phyloP scores from a whole-genome alignment of 2,329 filamentous ascomycete genomes.

The Penicillium verrucosum region DNA sequence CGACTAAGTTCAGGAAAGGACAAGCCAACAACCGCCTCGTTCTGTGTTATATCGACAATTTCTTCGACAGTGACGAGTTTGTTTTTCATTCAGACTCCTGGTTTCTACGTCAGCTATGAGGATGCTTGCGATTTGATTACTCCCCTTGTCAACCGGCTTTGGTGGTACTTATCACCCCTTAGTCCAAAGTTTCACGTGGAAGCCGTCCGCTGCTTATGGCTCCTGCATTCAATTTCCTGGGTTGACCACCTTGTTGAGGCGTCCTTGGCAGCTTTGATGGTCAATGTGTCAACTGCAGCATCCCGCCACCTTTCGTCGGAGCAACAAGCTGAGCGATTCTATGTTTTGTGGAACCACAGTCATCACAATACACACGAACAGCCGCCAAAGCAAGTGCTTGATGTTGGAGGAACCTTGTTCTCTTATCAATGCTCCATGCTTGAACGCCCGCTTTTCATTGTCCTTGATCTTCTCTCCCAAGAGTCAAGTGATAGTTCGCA shows the following conservation, averaged over 20 bases:
- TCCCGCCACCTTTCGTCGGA: conserved; percentile 31
- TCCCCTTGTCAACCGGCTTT: conserved; percentile 68
- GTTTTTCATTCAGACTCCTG: conserved; percentile 36
- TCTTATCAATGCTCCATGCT: conserved; percentile 59
- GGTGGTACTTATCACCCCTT: conserved; percentile 75
- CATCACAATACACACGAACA: conserved; percentile 39
- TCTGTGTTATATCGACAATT: conserved; percentile 37
- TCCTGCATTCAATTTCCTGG: conserved; percentile 70
- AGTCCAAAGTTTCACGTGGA: conserved; percentile 94
- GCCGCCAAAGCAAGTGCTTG: conserved; percentile 32
- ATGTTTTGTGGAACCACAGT: conserved; percentile 44
- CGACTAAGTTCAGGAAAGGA: conserved; percentile 22
- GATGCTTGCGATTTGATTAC: conserved; percentile 61
- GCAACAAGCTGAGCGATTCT: conserved; percentile 40
- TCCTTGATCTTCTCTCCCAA: conserved; percentile 74
- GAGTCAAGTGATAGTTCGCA: conserved; percentile 71
- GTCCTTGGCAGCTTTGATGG: conserved; percentile 67
- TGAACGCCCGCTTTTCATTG: conserved; percentile 73
- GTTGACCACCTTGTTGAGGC: conserved; percentile 75
- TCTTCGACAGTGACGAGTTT: conserved; percentile 50
- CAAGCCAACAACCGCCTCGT: conserved; percentile 31
- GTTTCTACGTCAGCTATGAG: conserved; percentile 40
- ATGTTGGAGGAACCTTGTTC: conserved; percentile 28
- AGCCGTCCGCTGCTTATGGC: conserved; percentile 80
- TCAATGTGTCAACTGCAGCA: conserved; percentile 42